Evolutionary conservation across 1,139 yeast species (phyloP).

Genomic region (Candida sp.): DNA sequence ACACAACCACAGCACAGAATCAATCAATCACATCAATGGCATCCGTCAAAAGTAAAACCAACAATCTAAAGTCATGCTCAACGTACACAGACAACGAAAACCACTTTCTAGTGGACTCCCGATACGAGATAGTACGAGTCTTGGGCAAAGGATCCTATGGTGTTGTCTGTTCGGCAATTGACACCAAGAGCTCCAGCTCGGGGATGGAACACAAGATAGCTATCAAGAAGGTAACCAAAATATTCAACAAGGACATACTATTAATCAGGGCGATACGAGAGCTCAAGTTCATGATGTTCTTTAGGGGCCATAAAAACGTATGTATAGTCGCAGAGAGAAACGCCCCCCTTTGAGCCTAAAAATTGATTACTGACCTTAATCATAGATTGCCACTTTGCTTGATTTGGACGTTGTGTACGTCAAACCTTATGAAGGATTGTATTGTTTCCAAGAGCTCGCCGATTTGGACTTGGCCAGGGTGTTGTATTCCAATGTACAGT

Average conservation of each 20-base stretch:
- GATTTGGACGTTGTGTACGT: constrained; percentile 73
- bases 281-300: constrained; percentile 74
- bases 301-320: constrained; percentile 80
- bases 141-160: constrained; percentile 94
- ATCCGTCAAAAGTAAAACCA: constrained; percentile 11
- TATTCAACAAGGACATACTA: constrained; percentile 66
- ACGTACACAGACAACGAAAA: constrained; percentile 17
- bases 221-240: constrained; percentile 76
- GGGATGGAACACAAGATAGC: constrained; percentile 46
- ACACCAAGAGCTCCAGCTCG: constrained; percentile 35
- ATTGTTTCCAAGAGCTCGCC: constrained; percentile 79
- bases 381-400: constrained; percentile 64
- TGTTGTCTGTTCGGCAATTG: constrained; percentile 83
- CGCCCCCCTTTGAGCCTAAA: neutral
- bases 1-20: neutral
- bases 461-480: constrained; percentile 83
- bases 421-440: constrained; percentile 81
- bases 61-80: constrained; percentile 13
- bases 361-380: constrained; percentile 1
- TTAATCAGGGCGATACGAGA: constrained; percentile 81
- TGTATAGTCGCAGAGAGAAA: constrained; percentile 14
- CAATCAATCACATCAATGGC: constrained; percentile 9
- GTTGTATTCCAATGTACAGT: constrained; percentile 74
- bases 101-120: constrained; percentile 63
- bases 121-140: constrained; percentile 65